A percentile compares a stretch with the other conserved stretches of the same genome.
Evolutionary conservation across 2,329 filamentous ascomycete species (phyloP).

Genomic region (Exserohilum turcica): DNA sequence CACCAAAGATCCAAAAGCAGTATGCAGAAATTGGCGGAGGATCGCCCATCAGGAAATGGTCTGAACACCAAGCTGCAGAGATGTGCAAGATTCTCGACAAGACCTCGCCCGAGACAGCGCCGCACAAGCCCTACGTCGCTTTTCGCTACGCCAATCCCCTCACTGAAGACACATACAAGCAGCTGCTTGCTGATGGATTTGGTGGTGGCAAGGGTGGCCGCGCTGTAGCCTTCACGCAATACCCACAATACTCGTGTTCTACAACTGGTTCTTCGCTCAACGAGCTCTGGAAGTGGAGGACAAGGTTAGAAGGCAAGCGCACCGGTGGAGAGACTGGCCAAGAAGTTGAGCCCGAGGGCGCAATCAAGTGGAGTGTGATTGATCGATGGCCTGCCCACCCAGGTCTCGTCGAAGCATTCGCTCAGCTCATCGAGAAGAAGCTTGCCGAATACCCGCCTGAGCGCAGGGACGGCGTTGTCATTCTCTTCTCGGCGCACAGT

Average conservation of each 20-base stretch:
- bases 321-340: conserved; percentile 50
- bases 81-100: conserved; percentile 98
- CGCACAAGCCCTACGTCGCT: conserved; percentile 95
- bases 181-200: conserved; percentile 85
- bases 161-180: conserved; percentile 90
- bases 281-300: conserved; percentile 96
- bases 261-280: conserved; percentile 96
- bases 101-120: conserved; percentile 88
- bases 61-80: conserved; percentile 87
- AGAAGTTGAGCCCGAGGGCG: conserved; percentile 62
- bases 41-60: conserved; percentile 98
- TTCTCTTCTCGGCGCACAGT: conserved; percentile 94
- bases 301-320: conserved; percentile 79
- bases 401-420: conserved; percentile 89
- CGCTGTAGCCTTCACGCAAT: conserved; percentile 96
- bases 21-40: conserved; percentile 94
- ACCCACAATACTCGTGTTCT: conserved; percentile 97
- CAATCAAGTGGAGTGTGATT: conserved; percentile 95
- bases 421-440: conserved; percentile 86
- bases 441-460: conserved; percentile 83
- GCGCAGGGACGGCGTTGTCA: conserved; percentile 75
- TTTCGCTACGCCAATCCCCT: conserved; percentile 94
- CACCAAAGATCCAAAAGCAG: conserved; percentile 95
- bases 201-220: conserved; percentile 87
- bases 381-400: conserved; percentile 95